Percentiles rank a stretch among this genome's conserved stretches.
Evolutionary conservation across 2,329 filamentous ascomycete species (phyloP).

Genomic region (Ramichloridium luteum): DNA sequence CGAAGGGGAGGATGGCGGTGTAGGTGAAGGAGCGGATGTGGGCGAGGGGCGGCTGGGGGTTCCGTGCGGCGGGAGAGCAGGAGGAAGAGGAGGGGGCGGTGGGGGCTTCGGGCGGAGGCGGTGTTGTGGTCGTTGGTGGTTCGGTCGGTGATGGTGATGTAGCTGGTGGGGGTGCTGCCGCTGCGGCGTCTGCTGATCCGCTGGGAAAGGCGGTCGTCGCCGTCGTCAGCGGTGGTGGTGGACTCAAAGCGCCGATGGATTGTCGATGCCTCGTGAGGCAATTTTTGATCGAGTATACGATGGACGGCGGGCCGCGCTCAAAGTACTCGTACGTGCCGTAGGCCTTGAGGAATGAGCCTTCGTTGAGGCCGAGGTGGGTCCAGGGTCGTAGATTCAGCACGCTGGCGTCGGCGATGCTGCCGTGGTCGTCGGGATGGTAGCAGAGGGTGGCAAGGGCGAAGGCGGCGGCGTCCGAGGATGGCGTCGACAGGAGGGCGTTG

Average conservation of each 20-base stretch:
- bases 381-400: constrained; percentile 52
- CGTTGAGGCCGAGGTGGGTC: constrained; percentile 56
- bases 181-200: background rate
- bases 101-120: constrained; percentile 6
- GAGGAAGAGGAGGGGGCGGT: too few species aligned
- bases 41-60: constrained; percentile 12
- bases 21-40: constrained; percentile 22
- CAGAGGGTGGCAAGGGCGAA: constrained; percentile 6
- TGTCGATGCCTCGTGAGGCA: constrained; percentile 8
- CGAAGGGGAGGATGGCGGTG: constrained; percentile 25
- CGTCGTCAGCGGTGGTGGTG: too few species aligned
- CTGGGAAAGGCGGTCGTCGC: too few species aligned
- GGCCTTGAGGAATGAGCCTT: constrained; percentile 59
- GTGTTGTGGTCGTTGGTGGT: background rate
- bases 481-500: too few species aligned
- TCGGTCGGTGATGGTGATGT: background rate
- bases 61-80: constrained; percentile 2
- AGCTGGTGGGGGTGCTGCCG: background rate
- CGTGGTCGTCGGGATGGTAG: constrained; percentile 8
- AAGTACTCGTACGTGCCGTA: constrained; percentile 64
- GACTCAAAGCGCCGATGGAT: too few species aligned
- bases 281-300: constrained; percentile 21
- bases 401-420: constrained; percentile 16
- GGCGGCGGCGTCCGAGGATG: too few species aligned
- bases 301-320: constrained; percentile 40